Evolutionary conservation across 192 early-diverging fungal genomes (phyloP).

Genomic region (Coemansia umbellata): DNA sequence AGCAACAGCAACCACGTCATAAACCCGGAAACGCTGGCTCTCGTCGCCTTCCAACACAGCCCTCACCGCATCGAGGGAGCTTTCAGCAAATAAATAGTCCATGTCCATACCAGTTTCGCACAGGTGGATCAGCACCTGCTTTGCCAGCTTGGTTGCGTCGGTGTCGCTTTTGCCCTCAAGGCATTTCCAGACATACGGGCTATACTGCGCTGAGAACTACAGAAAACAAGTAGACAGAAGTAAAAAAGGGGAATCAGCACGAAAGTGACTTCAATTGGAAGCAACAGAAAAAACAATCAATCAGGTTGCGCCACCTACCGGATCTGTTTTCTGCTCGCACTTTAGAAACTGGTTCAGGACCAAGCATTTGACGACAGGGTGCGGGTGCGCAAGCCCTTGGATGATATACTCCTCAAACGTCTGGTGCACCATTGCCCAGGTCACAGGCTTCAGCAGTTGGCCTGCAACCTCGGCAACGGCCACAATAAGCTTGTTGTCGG

Average conservation of each 20-base stretch:
- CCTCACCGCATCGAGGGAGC: slow-evolving; percentile 13
- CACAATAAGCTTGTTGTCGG: slow-evolving; percentile 41
- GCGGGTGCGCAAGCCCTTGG: slow-evolving; percentile 43
- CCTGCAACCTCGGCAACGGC: slow-evolving; percentile 29
- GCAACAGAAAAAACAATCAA: neutral
- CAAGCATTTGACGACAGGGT: slow-evolving; percentile 40
- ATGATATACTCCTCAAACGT: slow-evolving; percentile 50
- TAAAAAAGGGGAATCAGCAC: neutral
- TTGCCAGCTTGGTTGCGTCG: slow-evolving; percentile 27
- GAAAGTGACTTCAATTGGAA: neutral
- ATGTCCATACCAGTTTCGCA: slow-evolving; percentile 14
- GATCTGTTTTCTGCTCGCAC: slow-evolving; percentile 24
- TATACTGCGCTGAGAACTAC: slow-evolving; percentile 42
- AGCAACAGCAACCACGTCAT: slow-evolving; percentile 35
- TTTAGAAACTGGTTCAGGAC: slow-evolving; percentile 47
- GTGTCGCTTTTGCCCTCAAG: slow-evolving; percentile 33
- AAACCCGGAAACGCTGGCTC: slow-evolving; percentile 44
- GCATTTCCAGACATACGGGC: slow-evolving; percentile 43
- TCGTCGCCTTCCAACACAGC: slow-evolving; percentile 23
- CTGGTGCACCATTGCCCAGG: slow-evolving; percentile 45
- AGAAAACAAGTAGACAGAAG: neutral
- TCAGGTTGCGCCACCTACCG: slow-evolving; percentile 19
- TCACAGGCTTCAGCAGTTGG: slow-evolving; percentile 42
- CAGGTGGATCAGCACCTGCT: slow-evolving; percentile 28
- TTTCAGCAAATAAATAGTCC: slow-evolving; percentile 31